A percentile compares a stretch with the other conserved stretches of the same genome.
Evolutionary conservation across 176 grass and related monocot genomes (phyloP).

Genomic region (Thalia dealbata): DNA sequence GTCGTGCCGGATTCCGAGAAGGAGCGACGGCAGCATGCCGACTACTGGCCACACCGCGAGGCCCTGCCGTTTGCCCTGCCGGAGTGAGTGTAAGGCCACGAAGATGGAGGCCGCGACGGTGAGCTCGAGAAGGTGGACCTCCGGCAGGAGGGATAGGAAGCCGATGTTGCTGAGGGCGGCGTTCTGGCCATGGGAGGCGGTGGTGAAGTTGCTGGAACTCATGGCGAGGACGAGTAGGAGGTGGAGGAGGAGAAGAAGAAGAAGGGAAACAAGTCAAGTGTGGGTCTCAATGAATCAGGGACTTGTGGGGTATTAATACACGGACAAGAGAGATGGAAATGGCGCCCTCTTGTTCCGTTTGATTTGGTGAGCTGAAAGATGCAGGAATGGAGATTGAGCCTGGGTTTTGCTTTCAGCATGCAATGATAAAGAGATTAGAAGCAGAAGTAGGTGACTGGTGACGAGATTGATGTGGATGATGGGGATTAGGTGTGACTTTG

Average conservation of each 20-base stretch:
- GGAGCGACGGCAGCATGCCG: slow-evolving; percentile 79
- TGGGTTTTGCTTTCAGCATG: too few relatives aligned
- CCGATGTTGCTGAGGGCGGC: background rate
- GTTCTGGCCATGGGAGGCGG: background rate
- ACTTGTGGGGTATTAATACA: background rate
- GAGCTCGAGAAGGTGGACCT: slow-evolving; percentile 58
- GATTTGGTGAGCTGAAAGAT: background rate
- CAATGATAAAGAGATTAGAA: background rate
- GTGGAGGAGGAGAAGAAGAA: too few relatives aligned
- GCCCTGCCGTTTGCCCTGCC: slow-evolving; percentile 48
- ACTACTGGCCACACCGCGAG: slow-evolving; percentile 64
- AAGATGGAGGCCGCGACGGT: slow-evolving; percentile 57
- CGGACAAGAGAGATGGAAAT: background rate
- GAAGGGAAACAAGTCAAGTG: background rate
- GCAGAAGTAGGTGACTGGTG: background rate
- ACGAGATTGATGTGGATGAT: background rate
- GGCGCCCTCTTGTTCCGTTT: background rate
- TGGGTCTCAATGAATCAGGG: background rate
- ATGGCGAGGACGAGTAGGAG: background rate
- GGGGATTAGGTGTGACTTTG: background rate
- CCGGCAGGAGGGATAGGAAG: slow-evolving; percentile 25
- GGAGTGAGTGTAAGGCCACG: slow-evolving; percentile 53
- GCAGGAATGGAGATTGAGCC: background rate
- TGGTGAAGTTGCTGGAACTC: background rate
- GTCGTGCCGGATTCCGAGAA: slow-evolving; percentile 54